Evolutionary conservation across 306 rosid genomes (phyloP).

Genomic region (Corylus avellana): DNA sequence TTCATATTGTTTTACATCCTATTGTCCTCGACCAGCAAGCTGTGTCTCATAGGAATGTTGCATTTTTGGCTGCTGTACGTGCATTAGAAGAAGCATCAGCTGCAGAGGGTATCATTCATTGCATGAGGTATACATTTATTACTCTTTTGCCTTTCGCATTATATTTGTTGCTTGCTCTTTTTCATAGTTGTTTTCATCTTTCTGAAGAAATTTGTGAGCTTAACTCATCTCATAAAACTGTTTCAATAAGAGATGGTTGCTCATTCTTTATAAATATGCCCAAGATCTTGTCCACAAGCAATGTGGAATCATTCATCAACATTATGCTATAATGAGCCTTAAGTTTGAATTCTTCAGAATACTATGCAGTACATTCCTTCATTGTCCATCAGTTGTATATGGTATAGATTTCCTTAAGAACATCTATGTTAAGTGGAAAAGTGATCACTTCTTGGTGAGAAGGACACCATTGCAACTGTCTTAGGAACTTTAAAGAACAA

Average conservation of each 20-base stretch:
- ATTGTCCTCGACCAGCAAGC: conserved; percentile 45
- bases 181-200: neutral
- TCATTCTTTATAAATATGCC: too few species aligned
- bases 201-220: neutral
- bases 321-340: neutral
- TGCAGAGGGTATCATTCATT: conserved; percentile 48
- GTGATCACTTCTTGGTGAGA: neutral
- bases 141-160: neutral
- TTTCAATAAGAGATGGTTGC: too few species aligned
- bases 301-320: too few species aligned
- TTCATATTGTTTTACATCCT: neutral
- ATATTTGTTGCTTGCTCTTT: neutral
- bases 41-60: conserved; percentile 42
- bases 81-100: conserved; percentile 73
- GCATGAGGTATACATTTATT: conserved; percentile 56
- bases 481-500: neutral
- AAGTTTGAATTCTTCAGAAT: neutral
- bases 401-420: neutral
- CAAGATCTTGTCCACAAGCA: too few species aligned
- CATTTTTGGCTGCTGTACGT: conserved; percentile 53
- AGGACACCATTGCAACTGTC: neutral
- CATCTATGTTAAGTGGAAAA: neutral
- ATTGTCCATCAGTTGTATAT: neutral
- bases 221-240: too few species aligned
- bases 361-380: neutral